Evolutionary conservation across 1,139 yeast genomes (phyloP), one percentile per base, ranked within the genome.

Genomic region (Yamadazyma diospyri): DNA sequence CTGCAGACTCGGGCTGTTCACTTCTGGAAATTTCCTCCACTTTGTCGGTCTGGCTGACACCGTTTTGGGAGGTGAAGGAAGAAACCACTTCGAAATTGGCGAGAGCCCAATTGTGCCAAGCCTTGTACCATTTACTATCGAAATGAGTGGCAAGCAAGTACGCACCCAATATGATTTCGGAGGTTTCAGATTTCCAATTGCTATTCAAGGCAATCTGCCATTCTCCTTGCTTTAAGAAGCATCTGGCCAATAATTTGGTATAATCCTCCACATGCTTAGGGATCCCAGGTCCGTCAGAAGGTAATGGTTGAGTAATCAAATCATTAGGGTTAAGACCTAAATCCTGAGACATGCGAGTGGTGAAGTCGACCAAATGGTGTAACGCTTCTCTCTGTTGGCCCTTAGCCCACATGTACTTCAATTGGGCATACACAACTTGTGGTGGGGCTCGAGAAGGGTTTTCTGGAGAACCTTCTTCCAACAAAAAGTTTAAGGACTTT

Each of bases 101-200:
- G 49, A 94, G 65, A 0, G 98, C 98, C 99, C 99, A 94, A 52
- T 88, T 89, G 53, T 94, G 99, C 98, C 98, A 94, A 15, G 98
- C 98, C 51, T 94, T 92, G 53, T 94, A 94, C 97, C 98, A 94
- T 27, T 76, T 75, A 30, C 76, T 72, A 53, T 92, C 97, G 56
- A 92, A 92, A 54, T 89, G 96, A 0, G 98, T 92, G 0, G 98
- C 97, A 44, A 92, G 69, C 38, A 89, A 65, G 55, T 87, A 94
- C 0, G 97, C 89, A 9, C 97, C 96, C 41, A 94, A 65, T 42
- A 94, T 87, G 5, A 77, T 74, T 29, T 82, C 86, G 3, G 85
- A 77, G 0, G 88, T 79, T 43, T 84, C 95, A 13, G 79, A 73
- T 50, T 88, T 74, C 95, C 97, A 89, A 40, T 77, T 76, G 33